These are phyloP conservation scores for Fonsecaea pedrosoi DNA, from an alignment of 2,329 filamentous ascomycete genomes.

Conservation along the genomic window DNA sequence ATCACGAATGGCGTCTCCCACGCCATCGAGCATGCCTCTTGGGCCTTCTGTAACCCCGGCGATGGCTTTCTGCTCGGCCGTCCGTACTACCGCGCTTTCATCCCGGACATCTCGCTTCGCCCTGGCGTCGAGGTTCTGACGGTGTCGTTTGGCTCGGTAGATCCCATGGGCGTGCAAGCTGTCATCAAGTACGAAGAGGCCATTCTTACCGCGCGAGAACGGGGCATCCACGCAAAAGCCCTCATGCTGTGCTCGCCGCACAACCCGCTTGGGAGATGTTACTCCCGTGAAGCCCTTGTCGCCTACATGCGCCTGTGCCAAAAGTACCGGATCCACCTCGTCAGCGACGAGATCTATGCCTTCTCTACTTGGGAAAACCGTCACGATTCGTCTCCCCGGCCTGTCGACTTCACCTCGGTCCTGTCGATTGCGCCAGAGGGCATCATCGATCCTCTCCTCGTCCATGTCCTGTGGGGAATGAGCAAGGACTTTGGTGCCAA, in stretches of 20 bases:
- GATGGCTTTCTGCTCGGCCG: conserved; percentile 47
- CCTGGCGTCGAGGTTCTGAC: conserved; percentile 52
- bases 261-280: conserved; percentile 60
- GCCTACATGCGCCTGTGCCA: conserved; percentile 58
- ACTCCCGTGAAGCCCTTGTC: conserved; percentile 50
- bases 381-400: conserved; percentile 39
- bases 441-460: conserved; percentile 56
- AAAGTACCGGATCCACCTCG: conserved; percentile 59
- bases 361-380: conserved; percentile 58
- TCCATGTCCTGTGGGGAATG: conserved; percentile 60
- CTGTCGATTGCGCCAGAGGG: conserved; percentile 53
- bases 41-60: conserved; percentile 45
- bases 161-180: conserved; percentile 53
- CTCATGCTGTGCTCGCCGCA: conserved; percentile 61
- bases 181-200: conserved; percentile 56
- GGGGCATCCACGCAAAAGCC: conserved; percentile 53
- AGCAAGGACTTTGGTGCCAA: conserved; percentile 64
- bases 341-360: conserved; percentile 67
- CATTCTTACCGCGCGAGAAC: conserved; percentile 46
- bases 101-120: conserved; percentile 54
- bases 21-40: conserved; percentile 47
- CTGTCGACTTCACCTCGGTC: conserved; percentile 54
- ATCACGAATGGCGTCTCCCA: conserved; percentile 48
- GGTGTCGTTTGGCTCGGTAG: conserved; percentile 54
- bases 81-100: conserved; percentile 57